Evolutionary conservation across 164 flowering plant genomes (phyloP).

Genomic region (Magnolia kwangsiensis): DNA sequence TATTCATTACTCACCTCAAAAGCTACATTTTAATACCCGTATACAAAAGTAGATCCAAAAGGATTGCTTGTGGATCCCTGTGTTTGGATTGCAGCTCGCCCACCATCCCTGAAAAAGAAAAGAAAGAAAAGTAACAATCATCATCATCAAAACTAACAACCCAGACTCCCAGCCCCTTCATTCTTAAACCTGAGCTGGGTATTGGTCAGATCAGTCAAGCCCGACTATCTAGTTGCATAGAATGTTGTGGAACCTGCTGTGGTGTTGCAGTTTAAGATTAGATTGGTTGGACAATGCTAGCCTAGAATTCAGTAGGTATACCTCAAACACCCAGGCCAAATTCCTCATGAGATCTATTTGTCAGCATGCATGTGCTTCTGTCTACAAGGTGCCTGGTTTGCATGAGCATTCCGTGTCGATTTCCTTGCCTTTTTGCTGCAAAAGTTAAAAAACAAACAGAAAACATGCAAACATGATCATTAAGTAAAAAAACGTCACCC

Average conservation of each 20-base stretch:
- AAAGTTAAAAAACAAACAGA: neutral
- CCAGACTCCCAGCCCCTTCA: no score
- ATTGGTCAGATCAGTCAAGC: no score
- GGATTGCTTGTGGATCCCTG: conserved; percentile 93
- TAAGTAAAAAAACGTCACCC: neutral
- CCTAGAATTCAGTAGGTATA: neutral
- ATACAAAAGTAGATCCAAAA: conserved; percentile 93
- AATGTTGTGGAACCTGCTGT: no score
- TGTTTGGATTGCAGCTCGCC: conserved; percentile 90
- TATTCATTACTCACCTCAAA: conserved; percentile 64
- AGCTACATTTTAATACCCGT: conserved; percentile 90
- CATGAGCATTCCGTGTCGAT: conserved; percentile 27
- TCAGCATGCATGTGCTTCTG: conserved; percentile 28
- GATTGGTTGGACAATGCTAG: no score
- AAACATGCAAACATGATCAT: neutral
- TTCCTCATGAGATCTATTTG: neutral
- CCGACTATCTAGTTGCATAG: no score
- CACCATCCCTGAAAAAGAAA: conserved; percentile 65
- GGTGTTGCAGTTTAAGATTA: no score
- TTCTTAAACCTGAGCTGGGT: no score
- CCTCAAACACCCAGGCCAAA: conserved; percentile 10
- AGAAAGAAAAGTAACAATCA: no score
- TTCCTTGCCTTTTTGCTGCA: conserved; percentile 50
- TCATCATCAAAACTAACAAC: no score
- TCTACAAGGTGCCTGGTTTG: conserved; percentile 55